Conservation (phyloP, 257 asterid genomes). For the Jacaranda mimosifolia region DNA sequence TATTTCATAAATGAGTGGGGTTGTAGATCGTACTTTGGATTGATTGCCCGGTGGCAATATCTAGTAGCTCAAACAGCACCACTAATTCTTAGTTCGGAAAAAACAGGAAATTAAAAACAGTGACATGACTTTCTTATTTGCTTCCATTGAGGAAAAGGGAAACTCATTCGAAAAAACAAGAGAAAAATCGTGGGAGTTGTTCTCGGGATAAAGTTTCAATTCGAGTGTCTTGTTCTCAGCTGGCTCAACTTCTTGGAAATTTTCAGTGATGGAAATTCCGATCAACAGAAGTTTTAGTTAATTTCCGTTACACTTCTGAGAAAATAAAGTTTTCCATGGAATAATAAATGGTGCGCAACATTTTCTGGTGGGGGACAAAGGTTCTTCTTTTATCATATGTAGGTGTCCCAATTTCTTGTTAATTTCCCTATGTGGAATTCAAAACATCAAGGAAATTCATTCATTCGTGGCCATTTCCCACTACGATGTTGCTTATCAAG, state of each 20-base stretch:
- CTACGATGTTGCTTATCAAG: background rate
- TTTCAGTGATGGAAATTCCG: background rate
- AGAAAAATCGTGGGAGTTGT: background rate
- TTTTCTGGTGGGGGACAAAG: conserved; percentile 19
- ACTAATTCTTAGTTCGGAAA: background rate
- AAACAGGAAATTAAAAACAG: background rate
- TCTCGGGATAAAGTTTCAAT: background rate
- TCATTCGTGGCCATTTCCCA: background rate
- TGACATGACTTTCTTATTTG: background rate
- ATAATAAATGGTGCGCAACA: background rate
- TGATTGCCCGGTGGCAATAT: background rate
- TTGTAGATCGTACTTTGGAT: no score
- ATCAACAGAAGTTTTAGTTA: no score
- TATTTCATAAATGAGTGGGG: no score
- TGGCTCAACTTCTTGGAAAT: conserved; percentile 10
- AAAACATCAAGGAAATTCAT: background rate
- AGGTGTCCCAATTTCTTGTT: conserved; percentile 1
- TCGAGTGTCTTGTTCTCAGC: background rate
- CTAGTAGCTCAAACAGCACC: background rate
- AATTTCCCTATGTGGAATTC: conserved; percentile 2
- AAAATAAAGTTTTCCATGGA: background rate
- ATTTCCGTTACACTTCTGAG: conserved; percentile 33
- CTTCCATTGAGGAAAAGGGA: background rate
- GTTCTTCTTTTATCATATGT: background rate
- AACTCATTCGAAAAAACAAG: conserved; percentile 8